Evolutionary conservation across 495 filamentous ascomycete species (phyloP), one percentile per base, ranked within the genome.

Genomic region (Penicillium longicatenatum): DNA sequence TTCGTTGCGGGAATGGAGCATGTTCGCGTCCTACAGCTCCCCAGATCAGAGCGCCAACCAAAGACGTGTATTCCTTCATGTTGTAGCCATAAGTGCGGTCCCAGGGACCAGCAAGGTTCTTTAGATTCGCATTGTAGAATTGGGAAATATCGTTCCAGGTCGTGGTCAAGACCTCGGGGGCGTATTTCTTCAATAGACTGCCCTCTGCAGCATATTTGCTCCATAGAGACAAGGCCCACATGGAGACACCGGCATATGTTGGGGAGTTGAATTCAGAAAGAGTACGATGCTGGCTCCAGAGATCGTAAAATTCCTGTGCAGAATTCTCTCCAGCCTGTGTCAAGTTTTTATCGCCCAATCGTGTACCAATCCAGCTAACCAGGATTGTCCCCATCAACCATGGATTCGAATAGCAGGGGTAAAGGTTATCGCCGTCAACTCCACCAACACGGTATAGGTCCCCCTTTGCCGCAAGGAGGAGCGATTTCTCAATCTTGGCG

Each of bases 61-160:
- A 66, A 44, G 63, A 69, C 0, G 71, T 63, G 58, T 78, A 78
- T 12, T 64, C 53, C 16, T 72, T 75, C 75, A 78, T 78, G 44
- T 78, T 68, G 54, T 71, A 76, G 0, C 75, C 75, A 54, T 78
- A 78, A 1, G 68, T 67, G 4, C 75, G 69, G 43, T 78, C 75
- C 75, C 75, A 78, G 0, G 75, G 75, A 4, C 75, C 75, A 26
- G 74, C 75, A 22, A 76, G 39, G 33, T 78, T 78, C 35, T 68
- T 66, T 50, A 78, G 35, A 20, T 72, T 57, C 1, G 75, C 64
- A 35, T 76, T 70, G 51, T 70, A 78, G 11, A 78, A 63, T 30
- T 64, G 30, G 0, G 66, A 58, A 20, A 70, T 58, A 9, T 67
- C 58, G 29, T 72, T 59, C 73, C 73, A 76, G 44, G 63, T 76